Percentiles rank a stretch among this genome's conserved stretches.
Conservation (phyloP, 495 filamentous ascomycete species). For the Lasiosphaeria miniovina region DNA sequence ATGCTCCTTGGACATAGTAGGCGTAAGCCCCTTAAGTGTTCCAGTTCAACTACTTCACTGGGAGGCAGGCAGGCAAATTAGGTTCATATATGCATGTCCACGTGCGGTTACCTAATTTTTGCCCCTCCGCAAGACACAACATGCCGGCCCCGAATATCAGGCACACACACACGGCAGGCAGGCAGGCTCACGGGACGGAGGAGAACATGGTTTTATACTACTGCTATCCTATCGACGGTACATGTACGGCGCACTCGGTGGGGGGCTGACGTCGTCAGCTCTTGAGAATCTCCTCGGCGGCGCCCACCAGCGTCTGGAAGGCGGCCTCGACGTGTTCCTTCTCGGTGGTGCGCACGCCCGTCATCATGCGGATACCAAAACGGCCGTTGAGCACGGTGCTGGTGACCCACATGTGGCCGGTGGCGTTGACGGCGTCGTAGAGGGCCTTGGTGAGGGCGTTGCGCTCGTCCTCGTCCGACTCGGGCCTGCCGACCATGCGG, state of each 20-base stretch:
- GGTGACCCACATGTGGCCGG: slow-evolving; percentile 82
- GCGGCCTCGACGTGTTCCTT: slow-evolving; percentile 68
- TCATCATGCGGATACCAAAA: slow-evolving; percentile 80
- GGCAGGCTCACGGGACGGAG: too few relatives aligned
- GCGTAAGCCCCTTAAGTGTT: too few relatives aligned
- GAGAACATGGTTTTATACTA: too few relatives aligned
- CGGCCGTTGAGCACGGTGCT: slow-evolving; percentile 70
- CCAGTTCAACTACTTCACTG: too few relatives aligned
- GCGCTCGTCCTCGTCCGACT: slow-evolving; percentile 38
- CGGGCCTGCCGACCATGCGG: slow-evolving; percentile 39
- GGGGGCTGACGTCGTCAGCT: neutral
- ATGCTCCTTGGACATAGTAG: too few relatives aligned
- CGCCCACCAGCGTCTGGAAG: slow-evolving; percentile 73
- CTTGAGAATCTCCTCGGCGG: slow-evolving; percentile 54
- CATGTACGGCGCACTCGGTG: neutral
- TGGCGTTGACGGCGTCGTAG: slow-evolving; percentile 71
- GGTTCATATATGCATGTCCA: too few relatives aligned
- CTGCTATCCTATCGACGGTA: neutral
- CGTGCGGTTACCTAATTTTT: too few relatives aligned
- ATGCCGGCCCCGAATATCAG: too few relatives aligned
- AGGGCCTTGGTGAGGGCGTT: slow-evolving; percentile 74
- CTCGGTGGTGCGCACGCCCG: slow-evolving; percentile 61
- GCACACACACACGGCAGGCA: too few relatives aligned
- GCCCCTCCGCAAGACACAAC: too few relatives aligned
- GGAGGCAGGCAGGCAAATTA: too few relatives aligned